These are phyloP conservation scores for Penicillium sp. DNA, from an alignment of 2,329 filamentous ascomycete genomes.

Conservation along the genomic window DNA sequence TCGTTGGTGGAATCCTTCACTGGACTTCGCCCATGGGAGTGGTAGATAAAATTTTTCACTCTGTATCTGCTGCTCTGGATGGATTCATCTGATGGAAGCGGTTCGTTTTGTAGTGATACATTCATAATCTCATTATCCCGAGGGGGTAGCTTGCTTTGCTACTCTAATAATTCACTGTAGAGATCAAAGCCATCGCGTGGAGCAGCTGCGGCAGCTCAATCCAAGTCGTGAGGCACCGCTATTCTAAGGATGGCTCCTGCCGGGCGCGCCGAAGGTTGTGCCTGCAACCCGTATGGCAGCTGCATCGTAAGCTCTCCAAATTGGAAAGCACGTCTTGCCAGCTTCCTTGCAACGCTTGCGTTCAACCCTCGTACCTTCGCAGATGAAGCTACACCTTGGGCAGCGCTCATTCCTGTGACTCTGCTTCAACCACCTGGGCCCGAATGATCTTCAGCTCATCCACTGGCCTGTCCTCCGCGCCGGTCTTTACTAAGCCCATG, in stretches of 20 bases:
- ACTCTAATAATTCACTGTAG: conserved; percentile 10
- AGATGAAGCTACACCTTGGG: background rate
- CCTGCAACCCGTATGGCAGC: conserved; percentile 3
- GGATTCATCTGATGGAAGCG: conserved; percentile 65
- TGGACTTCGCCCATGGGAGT: conserved; percentile 49
- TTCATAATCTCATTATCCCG: conserved; percentile 27
- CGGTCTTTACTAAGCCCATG: conserved; percentile 84
- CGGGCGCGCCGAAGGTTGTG: conserved; percentile 4
- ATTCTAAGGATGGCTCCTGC: background rate
- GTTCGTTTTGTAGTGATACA: conserved; percentile 78
- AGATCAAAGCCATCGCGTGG: conserved; percentile 2
- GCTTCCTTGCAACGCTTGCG: background rate
- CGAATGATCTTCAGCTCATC: conserved; percentile 77
- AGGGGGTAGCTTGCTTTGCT: conserved; percentile 4
- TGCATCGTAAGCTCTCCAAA: background rate
- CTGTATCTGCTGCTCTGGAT: conserved; percentile 89
- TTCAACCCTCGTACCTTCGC: background rate
- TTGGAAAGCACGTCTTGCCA: background rate
- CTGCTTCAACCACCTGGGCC: conserved; percentile 65
- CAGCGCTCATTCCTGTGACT: conserved; percentile 42
- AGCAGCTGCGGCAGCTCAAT: background rate
- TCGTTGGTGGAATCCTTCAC: conserved; percentile 34
- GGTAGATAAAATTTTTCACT: conserved; percentile 62
- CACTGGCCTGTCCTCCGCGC: conserved; percentile 70
- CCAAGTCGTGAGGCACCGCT: background rate